Evolutionary conservation across 345 rosid genomes (phyloP).

Genomic region (Balakata baccata): DNA sequence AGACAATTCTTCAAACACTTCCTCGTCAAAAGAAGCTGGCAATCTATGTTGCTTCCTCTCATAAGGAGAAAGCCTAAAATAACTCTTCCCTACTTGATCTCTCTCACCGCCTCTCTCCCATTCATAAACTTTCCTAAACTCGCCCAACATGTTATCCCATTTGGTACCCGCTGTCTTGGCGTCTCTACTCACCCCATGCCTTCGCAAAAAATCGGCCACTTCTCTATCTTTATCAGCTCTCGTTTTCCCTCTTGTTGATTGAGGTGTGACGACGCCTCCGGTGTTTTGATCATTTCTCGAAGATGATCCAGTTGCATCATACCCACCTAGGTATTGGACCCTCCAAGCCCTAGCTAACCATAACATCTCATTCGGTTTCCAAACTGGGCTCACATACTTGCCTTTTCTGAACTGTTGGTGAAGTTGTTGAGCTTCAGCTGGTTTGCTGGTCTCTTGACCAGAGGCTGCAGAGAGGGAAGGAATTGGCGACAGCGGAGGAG

Average conservation of each 20-base stretch:
- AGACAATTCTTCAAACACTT: slow-evolving; percentile 87
- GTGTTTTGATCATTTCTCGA: slow-evolving; percentile 27
- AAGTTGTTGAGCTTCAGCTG: slow-evolving; percentile 45
- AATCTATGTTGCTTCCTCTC: slow-evolving; percentile 77
- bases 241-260: slow-evolving; percentile 64
- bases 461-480: slow-evolving; percentile 42
- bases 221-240: slow-evolving; percentile 92
- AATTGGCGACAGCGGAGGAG: slow-evolving; percentile 68
- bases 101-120: slow-evolving; percentile 86
- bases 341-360: slow-evolving; percentile 98
- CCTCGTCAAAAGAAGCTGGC: slow-evolving; percentile 97
- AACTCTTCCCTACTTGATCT: slow-evolving; percentile 80
- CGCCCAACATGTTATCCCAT: slow-evolving; percentile 99
- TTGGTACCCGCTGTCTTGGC: slow-evolving; percentile 95
- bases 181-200: slow-evolving; percentile 77
- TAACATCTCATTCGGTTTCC: slow-evolving; percentile 98
- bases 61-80: slow-evolving; percentile 89
- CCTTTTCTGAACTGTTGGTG: slow-evolving; percentile 79
- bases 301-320: slow-evolving; percentile 25
- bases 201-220: slow-evolving; percentile 82
- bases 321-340: slow-evolving; percentile 62
- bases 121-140: slow-evolving; percentile 86
- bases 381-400: slow-evolving; percentile 93
- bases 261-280: slow-evolving; percentile 29
- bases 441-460: slow-evolving; percentile 49